These are phyloP conservation scores for Luzula sylvatica DNA, from an alignment of 176 grass and related monocot genomes.

Conservation along the genomic window DNA sequence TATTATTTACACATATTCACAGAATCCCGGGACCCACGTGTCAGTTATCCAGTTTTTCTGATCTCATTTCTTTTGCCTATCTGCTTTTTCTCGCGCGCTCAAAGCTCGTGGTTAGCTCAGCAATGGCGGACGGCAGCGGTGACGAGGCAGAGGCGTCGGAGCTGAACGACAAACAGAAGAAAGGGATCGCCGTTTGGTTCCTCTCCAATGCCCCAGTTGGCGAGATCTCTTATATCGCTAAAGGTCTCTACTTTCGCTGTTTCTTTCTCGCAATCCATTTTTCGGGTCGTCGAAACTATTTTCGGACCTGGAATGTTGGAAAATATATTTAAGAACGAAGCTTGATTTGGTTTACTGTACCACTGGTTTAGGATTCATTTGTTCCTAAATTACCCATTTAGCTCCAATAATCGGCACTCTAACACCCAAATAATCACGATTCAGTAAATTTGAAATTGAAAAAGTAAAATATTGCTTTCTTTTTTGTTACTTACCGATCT, in stretches of 20 bases:
- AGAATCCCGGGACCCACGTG: conserved; percentile 12
- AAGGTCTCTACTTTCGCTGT: conserved; percentile 31
- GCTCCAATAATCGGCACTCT: neutral
- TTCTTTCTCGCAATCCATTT: neutral
- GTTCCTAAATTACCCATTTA: neutral
- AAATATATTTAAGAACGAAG: too few relatives aligned
- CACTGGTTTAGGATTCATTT: too few relatives aligned
- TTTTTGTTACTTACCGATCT: too few relatives aligned
- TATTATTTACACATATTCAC: neutral
- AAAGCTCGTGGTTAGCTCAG: neutral
- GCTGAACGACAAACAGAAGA: conserved; percentile 61
- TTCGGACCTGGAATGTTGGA: too few relatives aligned
- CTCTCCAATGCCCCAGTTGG: conserved; percentile 84
- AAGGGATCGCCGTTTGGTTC: conserved; percentile 90
- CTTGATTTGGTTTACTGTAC: too few relatives aligned
- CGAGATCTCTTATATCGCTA: conserved; percentile 98
- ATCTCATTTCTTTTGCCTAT: neutral
- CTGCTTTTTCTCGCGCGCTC: conserved; percentile 7
- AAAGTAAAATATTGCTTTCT: too few relatives aligned
- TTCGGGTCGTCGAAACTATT: too few relatives aligned
- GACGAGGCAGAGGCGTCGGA: conserved; percentile 27
- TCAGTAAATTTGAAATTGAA: neutral
- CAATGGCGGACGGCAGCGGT: conserved; percentile 70
- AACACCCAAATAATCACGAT: neutral
- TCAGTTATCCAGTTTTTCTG: conserved; percentile 16